A percentile compares a stretch with the other conserved stretches of the same genome.
Conservation (phyloP, 140 eudicot species). For the Ambrosia hybrid region DNA sequence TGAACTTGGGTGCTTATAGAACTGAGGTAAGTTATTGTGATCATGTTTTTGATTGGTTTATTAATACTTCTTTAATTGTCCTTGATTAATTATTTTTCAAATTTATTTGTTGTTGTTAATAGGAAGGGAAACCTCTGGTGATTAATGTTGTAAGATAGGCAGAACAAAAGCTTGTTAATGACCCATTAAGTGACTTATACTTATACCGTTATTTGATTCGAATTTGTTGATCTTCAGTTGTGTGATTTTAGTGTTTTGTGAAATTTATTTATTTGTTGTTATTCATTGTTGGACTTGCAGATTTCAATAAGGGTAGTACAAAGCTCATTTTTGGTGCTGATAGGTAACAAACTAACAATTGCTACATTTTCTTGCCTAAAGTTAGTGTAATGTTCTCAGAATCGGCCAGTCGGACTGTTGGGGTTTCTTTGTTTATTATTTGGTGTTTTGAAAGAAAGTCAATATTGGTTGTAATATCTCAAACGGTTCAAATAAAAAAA, state of each 20-base stretch:
- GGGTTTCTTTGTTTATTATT: too few relatives aligned
- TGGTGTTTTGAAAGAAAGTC: too few relatives aligned
- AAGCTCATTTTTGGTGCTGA: slow-evolving; percentile 93
- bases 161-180: slow-evolving; percentile 80
- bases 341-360: slow-evolving; percentile 44
- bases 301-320: slow-evolving; percentile 84
- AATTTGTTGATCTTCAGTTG: background rate
- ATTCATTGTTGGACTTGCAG: slow-evolving; percentile 79
- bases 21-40: slow-evolving; percentile 58
- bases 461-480: too few relatives aligned
- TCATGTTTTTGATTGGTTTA: background rate
- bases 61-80: background rate
- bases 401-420: too few relatives aligned
- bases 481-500: too few relatives aligned
- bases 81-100: slow-evolving; percentile 4
- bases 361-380: background rate
- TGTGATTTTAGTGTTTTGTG: background rate
- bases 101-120: slow-evolving; percentile 24
- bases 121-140: slow-evolving; percentile 97
- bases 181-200: slow-evolving; percentile 46
- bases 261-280: too few relatives aligned
- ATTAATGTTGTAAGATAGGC: slow-evolving; percentile 84
- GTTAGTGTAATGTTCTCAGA: background rate
- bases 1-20: slow-evolving; percentile 94
- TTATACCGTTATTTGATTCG: background rate